Evolutionary conservation across 495 filamentous ascomycete species (phyloP).

Genomic region (Penicillium coprophilum): DNA sequence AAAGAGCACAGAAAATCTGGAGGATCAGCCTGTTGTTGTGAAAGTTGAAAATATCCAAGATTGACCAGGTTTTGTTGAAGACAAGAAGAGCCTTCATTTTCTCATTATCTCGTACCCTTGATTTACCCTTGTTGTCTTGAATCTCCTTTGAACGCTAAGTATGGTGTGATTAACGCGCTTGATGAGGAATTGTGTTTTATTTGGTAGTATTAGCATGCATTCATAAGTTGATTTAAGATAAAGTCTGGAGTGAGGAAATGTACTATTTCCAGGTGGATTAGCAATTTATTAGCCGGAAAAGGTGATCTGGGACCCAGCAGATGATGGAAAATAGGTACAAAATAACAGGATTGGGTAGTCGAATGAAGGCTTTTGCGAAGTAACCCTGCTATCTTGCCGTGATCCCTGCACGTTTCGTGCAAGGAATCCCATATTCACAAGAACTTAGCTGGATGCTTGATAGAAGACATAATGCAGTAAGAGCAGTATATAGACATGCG

Average conservation of each 20-base stretch:
- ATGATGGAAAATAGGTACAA: neutral
- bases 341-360: neutral
- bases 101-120: neutral
- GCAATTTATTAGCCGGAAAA: neutral
- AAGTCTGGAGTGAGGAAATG: neutral
- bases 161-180: neutral
- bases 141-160: neutral
- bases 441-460: neutral
- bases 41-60: conserved; percentile 1
- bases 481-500: too few relatives aligned
- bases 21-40: neutral
- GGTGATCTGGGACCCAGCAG: too few relatives aligned
- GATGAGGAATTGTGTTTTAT: neutral
- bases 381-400: neutral
- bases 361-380: neutral
- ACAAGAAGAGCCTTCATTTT: neutral
- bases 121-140: neutral
- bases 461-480: neutral
- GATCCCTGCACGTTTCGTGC: neutral
- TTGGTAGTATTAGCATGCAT: neutral
- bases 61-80: neutral
- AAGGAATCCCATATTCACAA: neutral
- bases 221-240: neutral
- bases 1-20: neutral
- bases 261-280: neutral